Evolutionary conservation across 768 basidiomycete genomes (phyloP).

Genomic region (Suillus bovinus): DNA sequence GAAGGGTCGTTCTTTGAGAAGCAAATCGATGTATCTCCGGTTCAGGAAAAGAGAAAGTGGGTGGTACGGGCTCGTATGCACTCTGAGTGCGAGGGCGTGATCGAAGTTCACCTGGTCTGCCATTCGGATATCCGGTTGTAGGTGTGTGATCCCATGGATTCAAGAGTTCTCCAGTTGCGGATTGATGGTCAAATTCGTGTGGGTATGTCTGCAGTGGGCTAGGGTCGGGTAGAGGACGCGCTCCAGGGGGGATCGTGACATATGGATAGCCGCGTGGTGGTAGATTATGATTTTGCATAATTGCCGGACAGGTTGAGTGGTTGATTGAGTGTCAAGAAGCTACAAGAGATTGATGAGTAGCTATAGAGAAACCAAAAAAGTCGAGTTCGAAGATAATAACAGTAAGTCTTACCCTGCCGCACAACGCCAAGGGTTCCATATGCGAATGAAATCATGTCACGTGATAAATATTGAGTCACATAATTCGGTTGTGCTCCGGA

Average conservation of each 20-base stretch:
- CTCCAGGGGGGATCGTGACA: conserved; percentile 39
- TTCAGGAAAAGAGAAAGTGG: conserved; percentile 48
- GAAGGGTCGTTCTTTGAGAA: conserved; percentile 36
- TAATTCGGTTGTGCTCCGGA: neutral
- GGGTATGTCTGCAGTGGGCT: conserved; percentile 30
- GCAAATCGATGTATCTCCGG: conserved; percentile 50
- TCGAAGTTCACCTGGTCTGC: conserved; percentile 21
- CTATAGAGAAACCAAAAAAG: conserved; percentile 1
- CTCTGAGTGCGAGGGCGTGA: conserved; percentile 41
- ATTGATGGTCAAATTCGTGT: conserved; percentile 31
- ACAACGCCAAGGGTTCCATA: neutral
- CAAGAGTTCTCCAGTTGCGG: conserved; percentile 22
- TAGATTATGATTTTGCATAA: conserved; percentile 32
- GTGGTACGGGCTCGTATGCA: conserved; percentile 29
- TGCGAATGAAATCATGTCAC: neutral
- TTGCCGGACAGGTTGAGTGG: too few relatives aligned
- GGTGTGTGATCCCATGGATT: conserved; percentile 36
- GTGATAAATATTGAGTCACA: neutral
- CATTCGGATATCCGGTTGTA: conserved; percentile 25
- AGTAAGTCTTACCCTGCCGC: neutral
- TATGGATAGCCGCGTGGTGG: conserved; percentile 37
- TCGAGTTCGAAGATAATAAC: neutral
- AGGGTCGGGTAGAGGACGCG: conserved; percentile 33
- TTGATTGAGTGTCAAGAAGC: neutral
- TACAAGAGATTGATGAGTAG: neutral